Evolutionary conservation across 2,329 filamentous ascomycete species (phyloP).

Genomic region (Kalmusia sp.): DNA sequence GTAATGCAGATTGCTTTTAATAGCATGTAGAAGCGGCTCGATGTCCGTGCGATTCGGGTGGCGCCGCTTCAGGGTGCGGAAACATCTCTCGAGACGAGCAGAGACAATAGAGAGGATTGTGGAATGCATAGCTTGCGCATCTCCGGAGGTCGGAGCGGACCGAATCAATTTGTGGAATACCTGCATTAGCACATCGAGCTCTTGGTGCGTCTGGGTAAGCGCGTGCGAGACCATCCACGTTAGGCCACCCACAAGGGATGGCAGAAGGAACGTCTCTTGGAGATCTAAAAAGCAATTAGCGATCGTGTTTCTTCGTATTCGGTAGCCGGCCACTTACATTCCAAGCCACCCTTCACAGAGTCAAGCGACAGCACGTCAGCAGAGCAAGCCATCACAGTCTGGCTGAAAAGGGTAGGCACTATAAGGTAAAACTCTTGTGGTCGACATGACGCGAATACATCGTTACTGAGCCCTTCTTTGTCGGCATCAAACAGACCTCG

Average conservation of each 20-base stretch:
- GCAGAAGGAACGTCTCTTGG: slow-evolving; percentile 80
- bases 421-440: slow-evolving; percentile 84
- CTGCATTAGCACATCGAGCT: slow-evolving; percentile 73
- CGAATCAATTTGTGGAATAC: slow-evolving; percentile 76
- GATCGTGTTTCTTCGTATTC: slow-evolving; percentile 1
- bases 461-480: slow-evolving; percentile 77
- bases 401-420: slow-evolving; percentile 77
- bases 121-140: slow-evolving; percentile 74
- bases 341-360: slow-evolving; percentile 74
- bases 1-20: slow-evolving; percentile 65
- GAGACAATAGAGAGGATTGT: slow-evolving; percentile 76
- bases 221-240: slow-evolving; percentile 75
- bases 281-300: slow-evolving; percentile 60
- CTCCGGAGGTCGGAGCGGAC: slow-evolving; percentile 72
- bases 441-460: slow-evolving; percentile 80
- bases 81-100: slow-evolving; percentile 70
- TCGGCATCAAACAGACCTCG: slow-evolving; percentile 72
- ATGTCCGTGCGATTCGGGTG: slow-evolving; percentile 73
- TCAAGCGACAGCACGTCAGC: slow-evolving; percentile 71
- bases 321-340: slow-evolving; percentile 63
- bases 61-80: slow-evolving; percentile 70
- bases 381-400: slow-evolving; percentile 75
- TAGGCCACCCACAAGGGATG: slow-evolving; percentile 76
- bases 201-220: slow-evolving; percentile 67
- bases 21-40: slow-evolving; percentile 70